These are phyloP conservation scores for Fraxinus quadrangulata DNA, from an alignment of 257 asterid genomes.

Conservation along the genomic window DNA sequence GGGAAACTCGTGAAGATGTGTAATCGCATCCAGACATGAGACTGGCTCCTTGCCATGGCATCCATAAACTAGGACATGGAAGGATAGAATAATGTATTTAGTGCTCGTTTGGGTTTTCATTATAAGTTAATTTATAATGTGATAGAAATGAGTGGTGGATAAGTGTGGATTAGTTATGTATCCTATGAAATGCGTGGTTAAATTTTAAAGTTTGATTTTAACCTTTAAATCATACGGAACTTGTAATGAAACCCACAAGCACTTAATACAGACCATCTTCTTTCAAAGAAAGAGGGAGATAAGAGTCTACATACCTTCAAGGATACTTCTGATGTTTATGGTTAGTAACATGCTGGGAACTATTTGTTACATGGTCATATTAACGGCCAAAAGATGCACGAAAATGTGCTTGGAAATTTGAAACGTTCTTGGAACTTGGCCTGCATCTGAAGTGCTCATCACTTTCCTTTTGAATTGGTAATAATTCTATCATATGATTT, in stretches of 20 bases:
- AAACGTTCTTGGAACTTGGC: not conserved
- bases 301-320: not conserved
- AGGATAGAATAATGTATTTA: too few species aligned
- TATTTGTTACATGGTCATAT: too few species aligned
- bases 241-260: too few species aligned
- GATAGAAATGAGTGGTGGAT: not conserved
- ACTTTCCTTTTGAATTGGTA: not conserved
- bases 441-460: not conserved
- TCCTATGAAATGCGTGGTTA: not conserved
- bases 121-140: too few species aligned
- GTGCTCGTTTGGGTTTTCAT: too few species aligned
- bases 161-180: not conserved
- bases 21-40: too few species aligned
- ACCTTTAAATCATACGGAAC: not conserved
- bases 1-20: not conserved
- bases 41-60: too few species aligned
- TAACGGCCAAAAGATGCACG: too few species aligned
- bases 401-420: too few species aligned
- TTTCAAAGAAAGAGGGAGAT: not conserved
- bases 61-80: too few species aligned
- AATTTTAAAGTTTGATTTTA: not conserved
- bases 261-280: not conserved
- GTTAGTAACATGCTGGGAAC: not conserved
- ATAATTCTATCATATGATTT: not conserved
- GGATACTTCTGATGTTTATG: slow-evolving; percentile 10